Evolutionary conservation across 371 early-diverging fungal species (phyloP).

Genomic region (Gilbertella persicaria): DNA sequence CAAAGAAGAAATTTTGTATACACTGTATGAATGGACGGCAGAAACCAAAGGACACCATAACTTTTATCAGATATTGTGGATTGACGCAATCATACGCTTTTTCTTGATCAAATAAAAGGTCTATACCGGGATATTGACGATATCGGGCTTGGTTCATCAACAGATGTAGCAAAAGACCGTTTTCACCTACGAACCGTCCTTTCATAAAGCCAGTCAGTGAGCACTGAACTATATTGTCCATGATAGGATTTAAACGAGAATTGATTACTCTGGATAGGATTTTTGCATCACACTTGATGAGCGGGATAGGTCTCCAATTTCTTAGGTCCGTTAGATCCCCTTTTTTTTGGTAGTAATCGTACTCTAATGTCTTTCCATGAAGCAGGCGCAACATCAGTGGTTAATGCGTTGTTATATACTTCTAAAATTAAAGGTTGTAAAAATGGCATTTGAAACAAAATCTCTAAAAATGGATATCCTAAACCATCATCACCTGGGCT

Average conservation of each 20-base stretch:
- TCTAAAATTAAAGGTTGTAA: background rate
- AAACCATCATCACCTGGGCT: conserved; percentile 14
- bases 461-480: background rate
- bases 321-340: conserved; percentile 6
- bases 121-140: background rate
- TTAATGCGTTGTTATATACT: conserved; percentile 28
- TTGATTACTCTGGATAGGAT: conserved; percentile 19
- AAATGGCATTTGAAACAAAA: background rate
- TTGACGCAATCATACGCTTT: conserved; percentile 25
- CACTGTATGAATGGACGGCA: conserved; percentile 1
- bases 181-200: conserved; percentile 10
- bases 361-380: conserved; percentile 30
- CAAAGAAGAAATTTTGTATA: conserved; percentile 20
- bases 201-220: conserved; percentile 18
- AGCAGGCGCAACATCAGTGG: conserved; percentile 3
- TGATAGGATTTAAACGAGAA: background rate
- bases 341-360: conserved; percentile 27
- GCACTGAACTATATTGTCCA: background rate
- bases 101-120: conserved; percentile 20
- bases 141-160: background rate
- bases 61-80: conserved; percentile 8
- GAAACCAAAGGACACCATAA: conserved; percentile 10
- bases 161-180: background rate
- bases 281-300: conserved; percentile 18
- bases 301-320: conserved; percentile 28